Base-by-base conservation (phyloP, 1,284 basidiomycete species). In the Trametes versicolor region DNA sequence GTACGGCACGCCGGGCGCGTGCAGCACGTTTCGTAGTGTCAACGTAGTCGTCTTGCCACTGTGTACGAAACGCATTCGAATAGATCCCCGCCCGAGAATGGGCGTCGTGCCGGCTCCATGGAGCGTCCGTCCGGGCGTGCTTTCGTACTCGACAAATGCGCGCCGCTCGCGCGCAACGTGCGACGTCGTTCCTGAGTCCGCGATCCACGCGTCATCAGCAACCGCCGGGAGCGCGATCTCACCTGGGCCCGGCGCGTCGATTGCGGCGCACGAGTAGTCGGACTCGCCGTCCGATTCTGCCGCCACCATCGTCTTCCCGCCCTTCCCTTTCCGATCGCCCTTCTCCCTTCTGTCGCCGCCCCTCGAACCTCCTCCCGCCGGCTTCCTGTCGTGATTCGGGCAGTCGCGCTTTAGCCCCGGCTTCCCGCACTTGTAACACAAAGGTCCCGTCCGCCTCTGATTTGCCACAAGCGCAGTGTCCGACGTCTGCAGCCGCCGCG, bases 1-100 rank as follows among this genome's bases (percentile, higher is more conserved):
- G 62, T 75, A 73, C 0, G 71, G 74, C 17, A 76, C 67, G 25
- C 67, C 63, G 1, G 79, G 80, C 10, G 73, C 73, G 58, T 80
- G 75, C 0, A 79, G 45, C 0, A 74, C 72, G 59, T 79, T 64
- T 21, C 62, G 73, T 1, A 81, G 69, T 0, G 62, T 70, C 41
- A 76, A 63, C 0, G 32, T 10, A 5, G 49, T 47, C 3, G 34
- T 23, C 32, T 60, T 61, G 19, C 65, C 63, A 6, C 53, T 59
- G 36, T 60, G 32, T 17, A 29, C 5, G 58, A 71, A 67, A 37
- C 55, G 23, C 58, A 77, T 4, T 17, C 43, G 21, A 39, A 70
- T 60, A 1, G 64, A 64, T 32, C 72, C 73, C 51, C 50, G 63
- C 25, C 66, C 71, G 19, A 60, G 69, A 37, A 61, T 66, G 36